phyloP scores from a whole-genome alignment of 2,329 filamentous ascomycete species.

The Penicillium vulpinum region DNA sequence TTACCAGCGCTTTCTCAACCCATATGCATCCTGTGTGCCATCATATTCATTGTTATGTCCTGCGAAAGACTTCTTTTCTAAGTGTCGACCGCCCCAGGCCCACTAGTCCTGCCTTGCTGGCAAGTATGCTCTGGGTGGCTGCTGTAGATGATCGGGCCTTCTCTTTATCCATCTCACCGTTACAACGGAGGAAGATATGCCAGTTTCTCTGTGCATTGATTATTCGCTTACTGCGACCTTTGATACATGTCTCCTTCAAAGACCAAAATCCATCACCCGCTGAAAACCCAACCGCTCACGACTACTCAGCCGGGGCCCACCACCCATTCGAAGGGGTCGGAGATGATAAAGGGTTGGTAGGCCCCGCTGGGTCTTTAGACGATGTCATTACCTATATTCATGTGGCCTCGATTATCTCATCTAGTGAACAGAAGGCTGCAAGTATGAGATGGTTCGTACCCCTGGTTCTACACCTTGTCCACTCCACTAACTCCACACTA shows the following conservation, averaged over 20 bases:
- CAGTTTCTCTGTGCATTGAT: slow-evolving; percentile 86
- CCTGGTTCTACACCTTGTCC: not conserved
- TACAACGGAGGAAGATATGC: slow-evolving; percentile 79
- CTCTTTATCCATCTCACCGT: slow-evolving; percentile 78
- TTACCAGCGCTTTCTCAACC: slow-evolving; percentile 81
- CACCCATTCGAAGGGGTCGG: slow-evolving; percentile 57
- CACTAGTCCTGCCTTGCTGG: slow-evolving; percentile 81
- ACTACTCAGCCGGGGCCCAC: slow-evolving; percentile 69
- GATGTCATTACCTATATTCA: slow-evolving; percentile 93
- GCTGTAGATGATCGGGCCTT: slow-evolving; percentile 90
- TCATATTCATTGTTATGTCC: slow-evolving; percentile 84
- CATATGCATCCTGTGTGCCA: slow-evolving; percentile 89
- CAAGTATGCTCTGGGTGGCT: slow-evolving; percentile 95
- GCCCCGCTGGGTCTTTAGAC: slow-evolving; percentile 72
- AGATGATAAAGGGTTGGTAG: slow-evolving; percentile 46
- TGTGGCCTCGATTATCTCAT: slow-evolving; percentile 85
- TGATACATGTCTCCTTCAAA: slow-evolving; percentile 71
- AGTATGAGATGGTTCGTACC: slow-evolving; percentile 71
- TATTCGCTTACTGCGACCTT: slow-evolving; percentile 76
- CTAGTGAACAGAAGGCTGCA: slow-evolving; percentile 93
- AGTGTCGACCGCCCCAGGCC: slow-evolving; percentile 75
- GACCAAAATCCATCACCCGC: slow-evolving; percentile 49
- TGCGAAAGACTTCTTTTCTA: slow-evolving; percentile 83
- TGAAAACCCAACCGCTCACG: slow-evolving; percentile 57
- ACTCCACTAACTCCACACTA: slow-evolving; percentile 14